Conservation (phyloP, 305 asterid genomes). For the Caryopteris hybrid region DNA sequence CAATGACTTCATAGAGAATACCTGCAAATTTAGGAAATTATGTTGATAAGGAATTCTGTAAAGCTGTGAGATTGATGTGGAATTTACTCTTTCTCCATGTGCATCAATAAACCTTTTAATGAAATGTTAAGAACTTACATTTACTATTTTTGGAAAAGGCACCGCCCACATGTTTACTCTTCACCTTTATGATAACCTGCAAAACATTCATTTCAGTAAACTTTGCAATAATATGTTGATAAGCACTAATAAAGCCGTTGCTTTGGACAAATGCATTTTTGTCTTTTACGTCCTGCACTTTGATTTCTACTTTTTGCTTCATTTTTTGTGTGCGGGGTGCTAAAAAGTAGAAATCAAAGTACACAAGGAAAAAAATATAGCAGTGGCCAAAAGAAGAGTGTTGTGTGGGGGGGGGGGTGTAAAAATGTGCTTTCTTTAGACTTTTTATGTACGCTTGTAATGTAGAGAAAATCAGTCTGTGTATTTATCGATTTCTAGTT, state of each 20-base stretch:
- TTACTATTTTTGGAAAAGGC: conserved; percentile 73
- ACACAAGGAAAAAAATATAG: too few species aligned
- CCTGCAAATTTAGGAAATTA: conserved; percentile 34
- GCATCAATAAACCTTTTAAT: neutral
- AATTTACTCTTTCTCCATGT: neutral
- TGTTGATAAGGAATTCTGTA: neutral
- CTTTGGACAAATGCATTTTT: too few species aligned
- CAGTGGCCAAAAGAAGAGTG: too few species aligned
- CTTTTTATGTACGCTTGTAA: neutral
- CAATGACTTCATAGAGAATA: conserved; percentile 60
- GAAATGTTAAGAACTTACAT: conserved; percentile 44
- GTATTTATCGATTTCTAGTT: neutral
- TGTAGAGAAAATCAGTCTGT: neutral
- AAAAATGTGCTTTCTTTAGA: too few species aligned
- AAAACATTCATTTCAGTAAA: conserved; percentile 8
- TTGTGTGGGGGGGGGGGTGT: too few species aligned
- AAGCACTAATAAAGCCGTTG: neutral
- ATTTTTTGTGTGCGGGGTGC: too few species aligned
- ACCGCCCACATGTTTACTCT: conserved; percentile 77
- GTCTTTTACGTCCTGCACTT: too few species aligned
- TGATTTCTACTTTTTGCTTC: too few species aligned
- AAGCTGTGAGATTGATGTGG: neutral
- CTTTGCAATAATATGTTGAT: neutral
- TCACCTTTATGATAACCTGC: conserved; percentile 71
- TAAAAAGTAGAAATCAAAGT: too few species aligned